Evolutionary conservation across 2,329 filamentous ascomycete species (phyloP).

Genomic region (Nigrospora osmanthi): DNA sequence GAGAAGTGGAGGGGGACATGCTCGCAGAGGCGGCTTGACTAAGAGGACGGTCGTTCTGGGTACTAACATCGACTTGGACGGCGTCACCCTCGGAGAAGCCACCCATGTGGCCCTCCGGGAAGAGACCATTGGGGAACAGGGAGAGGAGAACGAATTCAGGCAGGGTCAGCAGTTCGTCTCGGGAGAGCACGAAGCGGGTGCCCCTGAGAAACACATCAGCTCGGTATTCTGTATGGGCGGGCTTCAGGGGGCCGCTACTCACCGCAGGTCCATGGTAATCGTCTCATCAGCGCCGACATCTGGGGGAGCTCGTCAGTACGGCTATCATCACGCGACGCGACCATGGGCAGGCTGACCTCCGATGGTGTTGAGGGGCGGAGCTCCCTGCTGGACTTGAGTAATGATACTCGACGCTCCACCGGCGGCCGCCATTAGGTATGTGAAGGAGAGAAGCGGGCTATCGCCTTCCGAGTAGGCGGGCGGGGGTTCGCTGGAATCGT

Average conservation of each 20-base stretch:
- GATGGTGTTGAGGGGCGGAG: conserved; percentile 79
- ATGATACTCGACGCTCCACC: conserved; percentile 97
- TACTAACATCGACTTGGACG: conserved; percentile 92
- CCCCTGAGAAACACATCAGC: conserved; percentile 48
- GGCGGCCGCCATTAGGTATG: conserved; percentile 96
- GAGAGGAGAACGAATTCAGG: conserved; percentile 96
- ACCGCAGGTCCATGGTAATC: conserved; percentile 91
- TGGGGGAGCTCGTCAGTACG: conserved; percentile 19
- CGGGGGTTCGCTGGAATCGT: conserved; percentile 77
- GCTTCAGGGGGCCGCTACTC: conserved; percentile 24
- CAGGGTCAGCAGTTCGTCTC: conserved; percentile 89
- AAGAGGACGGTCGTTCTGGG: conserved; percentile 14
- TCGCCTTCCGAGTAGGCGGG: conserved; percentile 93
- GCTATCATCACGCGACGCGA: conserved; percentile 1
- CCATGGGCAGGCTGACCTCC: conserved; percentile 52
- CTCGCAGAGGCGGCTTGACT: conserved; percentile 14
- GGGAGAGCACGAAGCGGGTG: conserved; percentile 84
- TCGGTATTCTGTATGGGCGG: background rate
- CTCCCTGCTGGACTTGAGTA: conserved; percentile 95
- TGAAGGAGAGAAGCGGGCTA: conserved; percentile 85
- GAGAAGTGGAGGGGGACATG: conserved; percentile 12
- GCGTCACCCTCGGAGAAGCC: conserved; percentile 88
- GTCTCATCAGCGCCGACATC: conserved; percentile 87
- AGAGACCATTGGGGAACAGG: conserved; percentile 96
- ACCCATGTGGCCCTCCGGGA: conserved; percentile 93